Evolutionary conservation across 495 filamentous ascomycete genomes (phyloP), one percentile per base, ranked within the genome.

Genomic region (Penicillium cataractarum): DNA sequence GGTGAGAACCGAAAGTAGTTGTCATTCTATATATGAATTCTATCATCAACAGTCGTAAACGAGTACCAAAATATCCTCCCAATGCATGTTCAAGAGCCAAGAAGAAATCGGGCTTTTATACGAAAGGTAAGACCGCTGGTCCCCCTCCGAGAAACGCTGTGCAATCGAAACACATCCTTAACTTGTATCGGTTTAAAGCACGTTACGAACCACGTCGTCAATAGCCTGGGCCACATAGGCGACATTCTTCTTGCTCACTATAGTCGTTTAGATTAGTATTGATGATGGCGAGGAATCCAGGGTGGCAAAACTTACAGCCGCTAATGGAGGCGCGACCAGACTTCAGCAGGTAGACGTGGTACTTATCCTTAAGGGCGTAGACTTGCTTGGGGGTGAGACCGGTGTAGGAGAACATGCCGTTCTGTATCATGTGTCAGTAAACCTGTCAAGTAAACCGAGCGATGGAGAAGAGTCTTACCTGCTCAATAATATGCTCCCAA

Each of bases 181-280:
- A 21, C 19, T 54, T 4, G 17, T 33, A 26, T 19, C n/a, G 6
- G 17, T 10, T 69, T 72, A 80, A 55, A 70, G 70, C 53, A 76
- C 76, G 59, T 75, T 81, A 35, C 78, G 76, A 32, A 82, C 74
- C 27, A 82, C 75, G 53, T 79, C 72, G 64, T 82, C 71, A 44
- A 82, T 79, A 39, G 78, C 77, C 49, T 75, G 69, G 12, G 81
- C 82, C 33, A 83, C 79, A 63, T 83, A 83, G 26, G 64, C 61
- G 40, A 83, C 79, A 56, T 83, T 83, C 64, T 76, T 77, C 50
- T 80, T 61, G 71, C 77, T 82, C 73, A 84, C 77, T 97, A 46
- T 70, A 56, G 57, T 29, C 17, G 48, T 24, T 55, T 26, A 64
- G 35, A 61, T 55, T 50, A 32, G 44, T 9, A 52, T 24, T 9